Evolutionary conservation across 73 alveolate species (phyloP), one percentile per base, ranked within the genome.

Genomic region (Durusdinium trenchii): DNA sequence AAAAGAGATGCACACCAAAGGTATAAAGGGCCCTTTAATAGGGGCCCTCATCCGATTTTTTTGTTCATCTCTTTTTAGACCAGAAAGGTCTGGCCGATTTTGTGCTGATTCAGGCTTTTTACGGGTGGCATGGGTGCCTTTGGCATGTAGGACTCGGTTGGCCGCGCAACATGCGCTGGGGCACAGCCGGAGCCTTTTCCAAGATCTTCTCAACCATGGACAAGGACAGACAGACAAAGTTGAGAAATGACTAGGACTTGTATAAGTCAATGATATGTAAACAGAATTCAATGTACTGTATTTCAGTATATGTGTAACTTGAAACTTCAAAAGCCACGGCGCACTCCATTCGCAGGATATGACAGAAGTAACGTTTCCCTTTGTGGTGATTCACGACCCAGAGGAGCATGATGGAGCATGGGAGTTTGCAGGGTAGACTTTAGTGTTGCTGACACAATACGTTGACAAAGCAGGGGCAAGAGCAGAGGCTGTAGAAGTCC

Each of bases 111-210:
- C n/a, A n/a, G n/a, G n/a, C n/a, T n/a, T n/a, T n/a, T n/a, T n/a
- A n/a, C n/a, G n/a, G n/a, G n/a, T n/a, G n/a, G n/a, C n/a, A n/a
- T n/a, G n/a, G n/a, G n/a, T n/a, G n/a, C n/a, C n/a, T n/a, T n/a
- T n/a, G n/a, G n/a, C n/a, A n/a, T n/a, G 30, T 42, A 91, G 98
- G 98, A 76, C 98, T 91, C 36, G 98, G 98, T 45, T 91, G 98
- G 98, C 64, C 75, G 45, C 42, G 61, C 57, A 91, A 91, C 38
- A 91, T 71, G 90, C 98, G 98, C 43, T 91, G 98, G 98, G 98
- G 90, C 54, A 91, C 98, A 16, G 98, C 98, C 28, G 84, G 90
- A 32, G 98, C 98, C 0, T 91, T 62, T 78, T 48, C 90, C 40
- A n/a, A 52, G 40, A 54, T 91, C 78, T 91, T 91, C 98, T 46